phyloP scores from a whole-genome alignment of 371 early-diverging fungal species.

The Actinomortierella wolfii region DNA sequence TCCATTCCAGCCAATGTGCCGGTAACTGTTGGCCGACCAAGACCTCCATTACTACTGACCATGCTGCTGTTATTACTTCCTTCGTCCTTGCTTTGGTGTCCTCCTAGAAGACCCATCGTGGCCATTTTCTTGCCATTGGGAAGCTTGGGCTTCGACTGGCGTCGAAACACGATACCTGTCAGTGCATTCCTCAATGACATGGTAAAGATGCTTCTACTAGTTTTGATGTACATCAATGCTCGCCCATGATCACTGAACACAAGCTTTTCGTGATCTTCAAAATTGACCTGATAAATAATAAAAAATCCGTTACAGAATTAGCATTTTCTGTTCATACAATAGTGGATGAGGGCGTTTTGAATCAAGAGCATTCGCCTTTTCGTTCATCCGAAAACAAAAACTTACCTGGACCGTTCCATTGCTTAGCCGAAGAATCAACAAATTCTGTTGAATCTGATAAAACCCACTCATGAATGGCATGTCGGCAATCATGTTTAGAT shows the following conservation, averaged over 20 bases:
- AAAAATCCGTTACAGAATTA: no score
- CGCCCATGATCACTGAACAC: constrained; percentile 24
- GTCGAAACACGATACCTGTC: constrained; percentile 16
- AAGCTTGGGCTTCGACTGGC: constrained; percentile 15
- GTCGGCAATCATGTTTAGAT: constrained; percentile 8
- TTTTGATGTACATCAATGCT: constrained; percentile 29
- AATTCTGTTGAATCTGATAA: constrained; percentile 15
- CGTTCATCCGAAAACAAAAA: not conserved
- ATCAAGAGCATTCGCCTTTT: not conserved
- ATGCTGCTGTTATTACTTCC: constrained; percentile 1
- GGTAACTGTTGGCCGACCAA: not conserved
- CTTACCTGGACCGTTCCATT: constrained; percentile 39
- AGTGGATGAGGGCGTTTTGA: not conserved
- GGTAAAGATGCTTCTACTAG: constrained; percentile 17
- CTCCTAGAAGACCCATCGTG: constrained; percentile 9
- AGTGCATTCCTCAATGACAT: constrained; percentile 30
- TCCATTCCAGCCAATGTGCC: not conserved
- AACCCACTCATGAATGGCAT: constrained; percentile 36
- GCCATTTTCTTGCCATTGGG: constrained; percentile 12
- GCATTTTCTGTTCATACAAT: no score
- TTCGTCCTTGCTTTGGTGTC: not conserved
- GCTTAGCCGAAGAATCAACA: constrained; percentile 23
- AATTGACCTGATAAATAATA: constrained; percentile 25
- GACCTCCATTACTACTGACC: constrained; percentile 1
- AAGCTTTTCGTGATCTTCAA: constrained; percentile 39